Base-by-base conservation (phyloP, 2,329 filamentous ascomycete species). In the Hypoxylon sp. region DNA sequence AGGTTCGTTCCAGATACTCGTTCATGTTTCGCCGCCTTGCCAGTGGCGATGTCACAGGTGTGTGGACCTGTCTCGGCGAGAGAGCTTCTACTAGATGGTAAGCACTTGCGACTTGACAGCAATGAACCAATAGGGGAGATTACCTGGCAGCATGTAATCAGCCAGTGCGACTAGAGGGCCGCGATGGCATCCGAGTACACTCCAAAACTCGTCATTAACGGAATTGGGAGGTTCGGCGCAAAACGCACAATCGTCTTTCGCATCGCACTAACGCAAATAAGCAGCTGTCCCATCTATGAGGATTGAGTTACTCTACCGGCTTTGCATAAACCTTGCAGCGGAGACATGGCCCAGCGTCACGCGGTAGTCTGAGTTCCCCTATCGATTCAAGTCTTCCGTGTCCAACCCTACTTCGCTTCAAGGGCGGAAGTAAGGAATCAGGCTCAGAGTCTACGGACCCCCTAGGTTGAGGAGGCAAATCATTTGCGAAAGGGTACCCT, bases 301-400 rank as follows among this genome's bases (percentile, higher is more conserved):
- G 36, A 19, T n/a, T 5, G 28, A 21, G 36, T 32, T 48, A 50
- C n/a, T 81, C 74, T 80, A 87, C 86, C 72, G 80, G 78, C 74
- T 80, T 82, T 48, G 82, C 82, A 32, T 80, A 74, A 7, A 83
- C 77, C 73, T 80, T 83, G 73, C 86, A 89, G 45, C 84, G 83
- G 43, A 88, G 79, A 72, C 86, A 88, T 13, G 82, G 80, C 14
- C 82, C 81, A 14, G 79, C 75, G 36, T 85, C 82, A 41, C 80
- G 82, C 17, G 85, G 79, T 7, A 88, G 79, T 43, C 81, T 81
- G 3, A 89, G 80, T 75, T 88, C 86, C 45, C 83, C 85, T 49
- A 89, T 88, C 17, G 86, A 88, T 72, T 88, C 82, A 1, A 89
- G 78, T 23, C 85, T 82, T 38, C 84, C 82, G 68, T 85, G 85